Percentiles rank a stretch among this genome's conserved stretches.
phyloP scores from a whole-genome alignment of 192 early-diverging fungal genomes.

The Gigaspora rosea region DNA sequence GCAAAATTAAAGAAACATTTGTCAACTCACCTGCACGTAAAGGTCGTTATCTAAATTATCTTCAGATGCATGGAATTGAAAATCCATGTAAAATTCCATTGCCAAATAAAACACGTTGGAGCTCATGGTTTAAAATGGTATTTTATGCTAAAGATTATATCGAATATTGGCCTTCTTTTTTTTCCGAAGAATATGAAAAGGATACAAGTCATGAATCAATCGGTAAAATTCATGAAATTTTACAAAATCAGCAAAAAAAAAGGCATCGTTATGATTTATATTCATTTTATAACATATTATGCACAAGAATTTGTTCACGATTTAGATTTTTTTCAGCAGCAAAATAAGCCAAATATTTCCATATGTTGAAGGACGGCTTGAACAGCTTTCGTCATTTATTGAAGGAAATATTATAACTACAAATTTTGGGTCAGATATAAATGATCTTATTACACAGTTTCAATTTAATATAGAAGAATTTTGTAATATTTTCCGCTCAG shows the following conservation, averaged over 20 bases:
- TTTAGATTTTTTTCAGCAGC: not conserved
- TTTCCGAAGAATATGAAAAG: slow-evolving; percentile 14
- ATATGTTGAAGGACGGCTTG: not conserved
- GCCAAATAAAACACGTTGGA: not conserved
- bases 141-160: not conserved
- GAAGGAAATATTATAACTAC: not conserved
- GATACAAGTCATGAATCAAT: not conserved
- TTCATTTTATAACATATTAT: too few species aligned
- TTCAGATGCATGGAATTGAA: slow-evolving; percentile 8
- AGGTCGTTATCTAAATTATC: not conserved
- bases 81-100: not conserved
- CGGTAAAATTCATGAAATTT: too few species aligned
- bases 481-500: not conserved
- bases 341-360: slow-evolving; percentile 2
- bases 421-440: not conserved
- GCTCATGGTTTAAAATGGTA: too few species aligned
- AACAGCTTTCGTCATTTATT: slow-evolving; percentile 1
- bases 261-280: too few species aligned
- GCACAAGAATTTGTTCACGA: not conserved
- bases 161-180: slow-evolving; percentile 6
- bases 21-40: not conserved
- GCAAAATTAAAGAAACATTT: slow-evolving; percentile 2
- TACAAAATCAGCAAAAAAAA: too few species aligned
- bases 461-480: not conserved
- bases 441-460: not conserved